Evolutionary conservation across 208 protist species (phyloP), one percentile per base, ranked within the genome.

Genomic region (Sergeia podlipaevii): DNA sequence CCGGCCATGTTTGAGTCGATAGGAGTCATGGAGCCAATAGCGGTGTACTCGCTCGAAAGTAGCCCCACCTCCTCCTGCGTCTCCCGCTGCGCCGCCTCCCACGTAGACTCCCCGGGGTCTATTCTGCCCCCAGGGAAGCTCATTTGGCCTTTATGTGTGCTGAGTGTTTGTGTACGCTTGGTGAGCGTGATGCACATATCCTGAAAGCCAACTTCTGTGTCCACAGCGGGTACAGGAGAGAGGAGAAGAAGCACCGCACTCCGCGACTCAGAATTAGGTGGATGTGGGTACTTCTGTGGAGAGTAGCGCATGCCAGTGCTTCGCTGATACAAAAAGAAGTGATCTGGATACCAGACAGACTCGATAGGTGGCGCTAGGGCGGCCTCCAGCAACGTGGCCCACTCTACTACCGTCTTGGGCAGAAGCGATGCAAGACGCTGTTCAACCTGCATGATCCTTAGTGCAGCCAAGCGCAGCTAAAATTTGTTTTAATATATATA

Each of bases 151-250:
- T 72, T 74, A 63, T 92, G 84, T n/a, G 49, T 67, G 41, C 73
- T 59, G 15, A 91, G 54, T 33, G 54, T 70, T 15, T 57, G 49
- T 1, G 77, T 75, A n/a, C 89, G 73, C 59, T 91, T 85, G 15
- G 85, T 92, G n/a, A 95, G 63, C 0, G 82, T 88, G 47, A 95
- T 77, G 65, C 81, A 91, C 69, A 92, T 73, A 59, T 92, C 89
- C 47, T 86, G 77, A 58, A 88, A 87, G 18, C 47, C 70, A 15
- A 21, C 45, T n/a, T n/a, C n/a, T n/a, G n/a, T n/a, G 0, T 30
- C 20, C 13, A 47, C 67, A 11, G 63, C 60, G 0, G 61, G 24
- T 0, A 74, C 49, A 0, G 84, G 84, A 20, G 81, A 88, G 2
- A 90, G 69, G 11, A 91, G 34, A 8, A 91, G n/a, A 2, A 92